A percentile compares a stretch with the other conserved stretches of the same genome.
These are phyloP conservation scores for Aspergillus sp. DNA, from an alignment of 2,329 filamentous ascomycete genomes.

Conservation along the genomic window DNA sequence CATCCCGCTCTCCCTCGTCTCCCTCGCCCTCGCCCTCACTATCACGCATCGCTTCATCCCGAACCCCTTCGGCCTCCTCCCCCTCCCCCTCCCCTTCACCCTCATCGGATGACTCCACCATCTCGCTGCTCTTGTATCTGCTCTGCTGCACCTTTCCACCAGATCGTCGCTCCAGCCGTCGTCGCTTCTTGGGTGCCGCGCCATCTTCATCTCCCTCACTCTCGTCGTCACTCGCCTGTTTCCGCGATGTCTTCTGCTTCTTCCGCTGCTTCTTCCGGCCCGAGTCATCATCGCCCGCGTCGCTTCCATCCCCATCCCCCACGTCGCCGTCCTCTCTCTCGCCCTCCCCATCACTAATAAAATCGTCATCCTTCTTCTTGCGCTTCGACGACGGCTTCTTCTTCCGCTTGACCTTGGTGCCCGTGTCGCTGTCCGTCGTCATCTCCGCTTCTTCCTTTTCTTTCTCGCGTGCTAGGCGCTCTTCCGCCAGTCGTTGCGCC, in stretches of 20 bases:
- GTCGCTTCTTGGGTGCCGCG: constrained; percentile 48
- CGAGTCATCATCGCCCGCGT: neutral
- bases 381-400: constrained; percentile 45
- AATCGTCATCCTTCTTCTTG: constrained; percentile 53
- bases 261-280: constrained; percentile 1
- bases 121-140: constrained; percentile 82
- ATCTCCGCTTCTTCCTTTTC: constrained; percentile 65
- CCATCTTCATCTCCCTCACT: constrained; percentile 17
- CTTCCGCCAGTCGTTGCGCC: constrained; percentile 63
- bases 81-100: constrained; percentile 36
- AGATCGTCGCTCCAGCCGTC: constrained; percentile 50
- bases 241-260: constrained; percentile 22
- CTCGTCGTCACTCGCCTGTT: constrained; percentile 21
- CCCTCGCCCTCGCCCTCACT: constrained; percentile 17
- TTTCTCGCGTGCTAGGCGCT: constrained; percentile 62
- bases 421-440: constrained; percentile 73
- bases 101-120: constrained; percentile 66
- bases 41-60: constrained; percentile 14
- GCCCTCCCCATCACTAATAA: constrained; percentile 21
- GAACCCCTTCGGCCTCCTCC: neutral
- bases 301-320: neutral
- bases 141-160: constrained; percentile 31
- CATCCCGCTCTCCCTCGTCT: constrained; percentile 23
- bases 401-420: constrained; percentile 71
- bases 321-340: constrained; percentile 37